Evolutionary conservation across 2,329 filamentous ascomycete genomes (phyloP).

Genomic region (Aureobasidium melanogenum): DNA sequence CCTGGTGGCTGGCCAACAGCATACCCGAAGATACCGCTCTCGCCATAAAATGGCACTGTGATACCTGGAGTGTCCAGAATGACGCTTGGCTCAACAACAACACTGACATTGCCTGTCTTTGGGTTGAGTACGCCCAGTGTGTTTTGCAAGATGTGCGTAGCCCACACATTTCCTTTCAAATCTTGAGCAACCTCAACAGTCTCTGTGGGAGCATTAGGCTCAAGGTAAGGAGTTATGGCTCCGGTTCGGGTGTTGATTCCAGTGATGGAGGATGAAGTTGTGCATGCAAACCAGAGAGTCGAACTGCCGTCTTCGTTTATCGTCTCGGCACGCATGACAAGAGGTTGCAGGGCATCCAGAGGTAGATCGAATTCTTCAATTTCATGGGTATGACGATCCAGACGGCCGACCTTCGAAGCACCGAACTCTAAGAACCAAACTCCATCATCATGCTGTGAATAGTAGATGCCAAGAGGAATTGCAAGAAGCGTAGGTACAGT

Average conservation of each 20-base stretch:
- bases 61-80: neutral
- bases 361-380: neutral
- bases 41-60: neutral
- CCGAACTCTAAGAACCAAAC: neutral
- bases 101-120: neutral
- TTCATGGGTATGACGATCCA: neutral
- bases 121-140: neutral
- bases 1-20: neutral
- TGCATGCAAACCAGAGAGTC: constrained; percentile 2
- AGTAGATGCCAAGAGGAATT: constrained; percentile 16
- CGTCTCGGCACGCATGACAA: neutral
- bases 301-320: neutral
- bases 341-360: neutral
- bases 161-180: neutral
- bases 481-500: constrained; percentile 16
- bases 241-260: neutral
- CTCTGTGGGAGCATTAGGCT: constrained; percentile 1
- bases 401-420: neutral
- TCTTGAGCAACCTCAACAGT: neutral
- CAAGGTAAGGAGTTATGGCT: neutral
- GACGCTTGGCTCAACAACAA: neutral
- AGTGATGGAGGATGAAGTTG: neutral
- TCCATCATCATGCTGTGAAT: neutral
- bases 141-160: neutral
- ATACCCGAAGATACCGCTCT: neutral